Conservation (phyloP, 75 land plant genomes). For the Selaginella tamariscina region DNA sequence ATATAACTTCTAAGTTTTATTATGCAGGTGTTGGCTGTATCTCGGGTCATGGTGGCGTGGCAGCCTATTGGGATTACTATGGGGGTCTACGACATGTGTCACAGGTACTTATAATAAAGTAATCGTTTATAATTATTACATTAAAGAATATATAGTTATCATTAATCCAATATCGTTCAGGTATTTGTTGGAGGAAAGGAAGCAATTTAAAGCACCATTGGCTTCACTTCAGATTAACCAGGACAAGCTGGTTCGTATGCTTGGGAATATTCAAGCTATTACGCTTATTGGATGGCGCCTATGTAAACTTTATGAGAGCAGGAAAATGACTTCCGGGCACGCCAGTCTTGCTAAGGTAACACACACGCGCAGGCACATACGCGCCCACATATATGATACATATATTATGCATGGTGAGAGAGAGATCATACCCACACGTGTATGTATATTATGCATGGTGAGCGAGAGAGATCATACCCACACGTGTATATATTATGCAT, state of each 20-base stretch:
- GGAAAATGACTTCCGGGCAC: conserved; percentile 86
- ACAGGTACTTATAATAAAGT: too few relatives aligned
- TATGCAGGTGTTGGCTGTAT: conserved; percentile 71
- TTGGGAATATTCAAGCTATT: conserved; percentile 91
- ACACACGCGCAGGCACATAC: too few relatives aligned
- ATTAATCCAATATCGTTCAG: too few relatives aligned
- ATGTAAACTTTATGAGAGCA: conserved; percentile 69
- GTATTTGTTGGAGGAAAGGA: conserved; percentile 71
- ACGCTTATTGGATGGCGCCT: conserved; percentile 83
- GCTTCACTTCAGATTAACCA: conserved; percentile 81
- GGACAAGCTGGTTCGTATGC: conserved; percentile 79
- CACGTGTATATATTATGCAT: too few relatives aligned
- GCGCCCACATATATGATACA: too few relatives aligned
- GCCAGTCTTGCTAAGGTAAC: conserved; percentile 84
- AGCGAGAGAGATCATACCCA: too few relatives aligned
- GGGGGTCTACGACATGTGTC: conserved; percentile 96
- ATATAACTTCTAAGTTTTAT: too few relatives aligned
- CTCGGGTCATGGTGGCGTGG: conserved; percentile 96
- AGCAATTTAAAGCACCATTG: conserved; percentile 88
- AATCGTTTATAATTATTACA: too few relatives aligned
- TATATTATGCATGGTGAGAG: too few relatives aligned
- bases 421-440: background rate
- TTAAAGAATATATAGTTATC: too few relatives aligned
- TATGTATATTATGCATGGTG: too few relatives aligned
- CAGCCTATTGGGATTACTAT: conserved; percentile 90